phyloP scores from a whole-genome alignment of 2,329 filamentous ascomycete genomes.

The Coleophoma cylindrospora region DNA sequence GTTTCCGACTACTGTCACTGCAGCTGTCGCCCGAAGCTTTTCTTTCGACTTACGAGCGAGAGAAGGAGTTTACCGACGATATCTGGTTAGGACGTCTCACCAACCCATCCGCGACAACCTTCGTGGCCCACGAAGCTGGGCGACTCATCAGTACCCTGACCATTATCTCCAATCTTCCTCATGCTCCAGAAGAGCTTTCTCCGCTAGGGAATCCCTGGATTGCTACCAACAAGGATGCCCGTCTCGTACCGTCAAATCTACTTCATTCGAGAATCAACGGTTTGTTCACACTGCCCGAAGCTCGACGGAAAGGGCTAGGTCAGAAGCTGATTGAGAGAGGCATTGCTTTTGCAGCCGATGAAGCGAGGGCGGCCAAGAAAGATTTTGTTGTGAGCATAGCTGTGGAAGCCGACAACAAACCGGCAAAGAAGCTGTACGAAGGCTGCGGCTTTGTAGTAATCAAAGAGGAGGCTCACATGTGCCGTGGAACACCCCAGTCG shows the following conservation, averaged over 20 bases:
- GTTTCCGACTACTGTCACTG: slow-evolving; percentile 18
- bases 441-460: slow-evolving; percentile 28
- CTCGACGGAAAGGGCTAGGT: slow-evolving; percentile 30
- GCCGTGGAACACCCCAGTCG: neutral
- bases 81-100: slow-evolving; percentile 30
- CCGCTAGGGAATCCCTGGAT: slow-evolving; percentile 14
- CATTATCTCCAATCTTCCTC: slow-evolving; percentile 26
- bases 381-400: slow-evolving; percentile 25
- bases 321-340: slow-evolving; percentile 26
- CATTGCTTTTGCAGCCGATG: slow-evolving; percentile 20
- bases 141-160: slow-evolving; percentile 27
- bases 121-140: slow-evolving; percentile 24
- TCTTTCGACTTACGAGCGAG: slow-evolving; percentile 31
- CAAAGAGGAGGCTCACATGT: slow-evolving; percentile 8
- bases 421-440: slow-evolving; percentile 29
- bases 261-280: slow-evolving; percentile 29
- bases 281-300: slow-evolving; percentile 32
- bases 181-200: slow-evolving; percentile 7
- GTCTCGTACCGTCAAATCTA: neutral
- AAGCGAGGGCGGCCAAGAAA: slow-evolving; percentile 14
- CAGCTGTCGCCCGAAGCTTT: slow-evolving; percentile 27
- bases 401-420: slow-evolving; percentile 28
- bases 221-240: slow-evolving; percentile 1
- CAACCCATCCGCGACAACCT: slow-evolving; percentile 29
- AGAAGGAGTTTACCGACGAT: slow-evolving; percentile 28